Evolutionary conservation across 2,329 filamentous ascomycete species (phyloP).

Genomic region (Trichoderma cornu-damae): DNA sequence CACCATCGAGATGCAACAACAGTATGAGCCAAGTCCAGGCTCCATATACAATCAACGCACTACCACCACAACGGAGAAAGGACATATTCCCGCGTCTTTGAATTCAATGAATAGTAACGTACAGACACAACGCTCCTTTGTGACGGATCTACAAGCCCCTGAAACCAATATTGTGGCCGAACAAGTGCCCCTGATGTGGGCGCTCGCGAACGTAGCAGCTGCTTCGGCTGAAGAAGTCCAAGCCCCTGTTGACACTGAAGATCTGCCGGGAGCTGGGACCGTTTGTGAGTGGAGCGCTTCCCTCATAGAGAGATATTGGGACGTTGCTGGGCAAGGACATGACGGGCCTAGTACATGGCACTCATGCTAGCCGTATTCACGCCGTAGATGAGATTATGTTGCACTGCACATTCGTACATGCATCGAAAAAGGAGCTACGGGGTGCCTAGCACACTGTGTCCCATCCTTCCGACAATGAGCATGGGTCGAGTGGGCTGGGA

Average conservation of each 20-base stretch:
- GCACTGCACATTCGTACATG: not conserved
- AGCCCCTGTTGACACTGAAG: not conserved
- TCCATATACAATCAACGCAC: not conserved
- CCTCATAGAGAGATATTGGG: conserved; percentile 11
- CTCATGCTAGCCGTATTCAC: not conserved
- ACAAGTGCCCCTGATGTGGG: not conserved
- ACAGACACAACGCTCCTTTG: not conserved
- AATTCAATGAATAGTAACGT: not conserved
- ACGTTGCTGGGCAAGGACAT: conserved; percentile 2
- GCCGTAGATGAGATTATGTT: not conserved
- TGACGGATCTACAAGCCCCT: not conserved
- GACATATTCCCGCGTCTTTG: too few relatives aligned
- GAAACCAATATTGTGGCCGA: not conserved
- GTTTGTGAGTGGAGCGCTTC: conserved; percentile 11
- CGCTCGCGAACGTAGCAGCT: not conserved
- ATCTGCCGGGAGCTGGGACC: not conserved
- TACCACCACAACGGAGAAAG: not conserved
- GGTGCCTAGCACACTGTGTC: too few relatives aligned
- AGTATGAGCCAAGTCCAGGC: not conserved
- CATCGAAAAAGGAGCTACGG: too few relatives aligned
- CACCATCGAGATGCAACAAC: not conserved
- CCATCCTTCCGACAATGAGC: too few relatives aligned
- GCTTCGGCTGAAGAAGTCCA: not conserved
- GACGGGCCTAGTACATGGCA: not conserved
- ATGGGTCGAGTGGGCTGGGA: too few relatives aligned